These are phyloP conservation scores for Filobasidium wieringae DNA, from an alignment of 768 basidiomycete genomes.

Conservation along the genomic window DNA sequence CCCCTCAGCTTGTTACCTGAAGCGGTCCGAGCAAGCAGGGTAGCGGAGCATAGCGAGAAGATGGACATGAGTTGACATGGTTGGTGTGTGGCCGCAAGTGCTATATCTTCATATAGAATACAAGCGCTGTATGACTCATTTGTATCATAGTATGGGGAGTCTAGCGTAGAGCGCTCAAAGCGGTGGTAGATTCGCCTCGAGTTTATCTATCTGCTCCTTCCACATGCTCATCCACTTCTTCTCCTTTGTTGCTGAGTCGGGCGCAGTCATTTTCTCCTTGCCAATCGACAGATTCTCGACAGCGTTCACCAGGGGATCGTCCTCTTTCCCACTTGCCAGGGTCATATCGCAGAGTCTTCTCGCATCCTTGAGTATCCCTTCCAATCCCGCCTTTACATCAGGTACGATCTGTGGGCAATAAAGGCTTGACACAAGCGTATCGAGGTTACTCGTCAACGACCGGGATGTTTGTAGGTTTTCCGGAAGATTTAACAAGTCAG, in stretches of 20 bases:
- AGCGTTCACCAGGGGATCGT: not conserved
- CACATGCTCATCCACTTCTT: not conserved
- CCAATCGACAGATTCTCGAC: not conserved
- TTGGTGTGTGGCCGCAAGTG: not conserved
- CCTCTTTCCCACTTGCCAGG: not conserved
- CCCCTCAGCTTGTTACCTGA: not conserved
- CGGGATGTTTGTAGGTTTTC: slow-evolving; percentile 4
- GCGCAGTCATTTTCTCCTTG: no score
- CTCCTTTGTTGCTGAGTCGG: not conserved
- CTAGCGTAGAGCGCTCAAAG: not conserved
- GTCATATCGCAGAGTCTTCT: not conserved
- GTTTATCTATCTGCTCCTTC: not conserved
- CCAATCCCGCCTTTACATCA: not conserved
- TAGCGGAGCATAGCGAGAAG: not conserved
- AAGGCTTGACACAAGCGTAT: slow-evolving; percentile 8
- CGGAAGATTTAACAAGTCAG: not conserved
- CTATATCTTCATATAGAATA: not conserved
- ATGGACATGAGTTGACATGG: not conserved
- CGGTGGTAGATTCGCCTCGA: not conserved
- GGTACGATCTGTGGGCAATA: slow-evolving; percentile 10
- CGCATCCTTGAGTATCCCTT: slow-evolving; percentile 2
- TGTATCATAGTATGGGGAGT: not conserved
- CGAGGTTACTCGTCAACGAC: slow-evolving; percentile 1
- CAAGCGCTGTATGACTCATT: not conserved
- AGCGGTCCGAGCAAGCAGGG: no score